A percentile compares a stretch with the other conserved stretches of the same genome.
Evolutionary conservation across 495 filamentous ascomycete genomes (phyloP).

Genomic region (Aspergillus avenaceus): DNA sequence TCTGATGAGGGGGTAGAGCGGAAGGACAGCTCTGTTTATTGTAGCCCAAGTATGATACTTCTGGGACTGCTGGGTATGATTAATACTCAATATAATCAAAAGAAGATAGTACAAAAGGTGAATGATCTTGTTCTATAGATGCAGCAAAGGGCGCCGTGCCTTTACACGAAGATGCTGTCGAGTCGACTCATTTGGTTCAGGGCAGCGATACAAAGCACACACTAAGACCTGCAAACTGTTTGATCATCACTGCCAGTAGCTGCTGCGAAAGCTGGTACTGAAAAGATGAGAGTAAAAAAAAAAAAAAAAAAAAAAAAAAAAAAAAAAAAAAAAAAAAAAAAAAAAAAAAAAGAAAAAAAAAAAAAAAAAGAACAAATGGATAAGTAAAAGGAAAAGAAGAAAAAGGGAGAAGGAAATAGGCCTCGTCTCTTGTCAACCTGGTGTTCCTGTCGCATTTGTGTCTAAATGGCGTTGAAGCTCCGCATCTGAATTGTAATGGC

Average conservation of each 20-base stretch:
- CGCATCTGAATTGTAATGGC: neutral
- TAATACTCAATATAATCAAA: neutral
- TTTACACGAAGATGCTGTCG: slow-evolving; percentile 1
- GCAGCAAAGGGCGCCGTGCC: neutral
- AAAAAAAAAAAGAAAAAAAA: too few relatives aligned
- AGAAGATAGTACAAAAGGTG: neutral
- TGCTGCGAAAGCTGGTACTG: slow-evolving; percentile 7
- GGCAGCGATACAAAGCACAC: slow-evolving; percentile 4
- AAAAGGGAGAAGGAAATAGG: too few relatives aligned
- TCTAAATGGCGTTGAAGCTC: neutral
- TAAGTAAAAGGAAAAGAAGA: too few relatives aligned
- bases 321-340: too few relatives aligned
- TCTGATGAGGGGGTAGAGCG: neutral
- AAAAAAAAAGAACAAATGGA: too few relatives aligned
- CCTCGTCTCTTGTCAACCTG: neutral
- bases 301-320: too few relatives aligned
- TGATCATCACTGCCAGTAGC: slow-evolving; percentile 16
- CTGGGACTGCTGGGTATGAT: neutral
- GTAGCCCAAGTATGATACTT: neutral
- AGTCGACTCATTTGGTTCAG: slow-evolving; percentile 12
- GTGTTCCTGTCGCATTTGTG: neutral
- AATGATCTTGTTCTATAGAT: neutral
- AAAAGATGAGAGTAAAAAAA: too few relatives aligned
- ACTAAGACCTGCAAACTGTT: neutral
- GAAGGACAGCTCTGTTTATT: neutral